Conservation (phyloP, 2,329 filamentous ascomycete species). For the Kalaharituber pfeilii region DNA sequence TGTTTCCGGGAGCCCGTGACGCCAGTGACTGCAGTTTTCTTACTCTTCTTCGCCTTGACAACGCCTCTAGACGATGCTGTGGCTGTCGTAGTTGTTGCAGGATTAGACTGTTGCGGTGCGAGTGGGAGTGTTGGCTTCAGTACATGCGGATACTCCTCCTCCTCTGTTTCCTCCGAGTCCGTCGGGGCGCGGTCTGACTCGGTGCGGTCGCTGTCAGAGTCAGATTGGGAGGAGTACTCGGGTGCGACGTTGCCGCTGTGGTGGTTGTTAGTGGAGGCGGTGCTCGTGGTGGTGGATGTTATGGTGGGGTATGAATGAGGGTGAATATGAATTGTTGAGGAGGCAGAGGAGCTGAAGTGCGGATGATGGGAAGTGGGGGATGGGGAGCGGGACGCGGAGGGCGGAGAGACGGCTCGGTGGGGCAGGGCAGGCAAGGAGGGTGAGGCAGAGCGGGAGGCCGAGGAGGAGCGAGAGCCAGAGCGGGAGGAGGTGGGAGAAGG, state of each 20-base stretch:
- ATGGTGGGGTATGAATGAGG: neutral
- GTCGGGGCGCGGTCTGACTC: constrained; percentile 39
- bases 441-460: neutral
- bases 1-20: too few relatives aligned
- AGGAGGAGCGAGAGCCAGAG: neutral
- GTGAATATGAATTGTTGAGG: neutral
- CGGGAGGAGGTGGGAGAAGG: neutral
- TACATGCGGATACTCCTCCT: constrained; percentile 55
- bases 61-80: neutral
- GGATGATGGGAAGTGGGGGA: neutral
- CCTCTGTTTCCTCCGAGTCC: constrained; percentile 63
- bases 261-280: neutral
- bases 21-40: too few relatives aligned
- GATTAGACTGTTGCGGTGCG: neutral
- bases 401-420: neutral
- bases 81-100: neutral
- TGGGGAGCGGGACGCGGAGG: neutral
- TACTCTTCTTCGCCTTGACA: neutral
- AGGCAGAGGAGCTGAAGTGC: neutral
- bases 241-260: neutral
- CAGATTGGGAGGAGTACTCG: constrained; percentile 25
- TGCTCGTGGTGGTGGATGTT: neutral
- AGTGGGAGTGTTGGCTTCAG: neutral
- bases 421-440: neutral
- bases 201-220: constrained; percentile 16